Evolutionary conservation across 1,284 basidiomycete genomes (phyloP).

Genomic region (Bothia castanella): DNA sequence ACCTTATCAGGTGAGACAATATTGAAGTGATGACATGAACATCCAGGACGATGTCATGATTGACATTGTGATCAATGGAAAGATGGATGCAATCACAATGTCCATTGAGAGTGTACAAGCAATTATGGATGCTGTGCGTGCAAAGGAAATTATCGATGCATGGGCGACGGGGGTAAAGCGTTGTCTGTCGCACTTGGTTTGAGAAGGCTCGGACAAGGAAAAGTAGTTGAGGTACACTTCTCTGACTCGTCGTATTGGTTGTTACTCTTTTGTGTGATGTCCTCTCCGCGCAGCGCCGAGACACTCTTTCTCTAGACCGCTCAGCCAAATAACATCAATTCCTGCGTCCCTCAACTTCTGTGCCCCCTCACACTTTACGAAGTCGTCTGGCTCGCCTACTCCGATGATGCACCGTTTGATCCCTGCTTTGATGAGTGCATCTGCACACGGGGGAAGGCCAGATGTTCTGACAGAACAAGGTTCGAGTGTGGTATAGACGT

Average conservation of each 20-base stretch:
- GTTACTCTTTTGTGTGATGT: conserved; percentile 27
- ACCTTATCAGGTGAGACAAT: background rate
- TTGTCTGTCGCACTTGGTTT: conserved; percentile 18
- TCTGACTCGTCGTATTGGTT: background rate
- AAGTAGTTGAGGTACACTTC: conserved; percentile 6
- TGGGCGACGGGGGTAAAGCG: conserved; percentile 33
- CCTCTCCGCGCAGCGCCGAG: conserved; percentile 68
- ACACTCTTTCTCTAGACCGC: conserved; percentile 72
- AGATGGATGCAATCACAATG: conserved; percentile 37
- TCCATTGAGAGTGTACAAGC: conserved; percentile 38
- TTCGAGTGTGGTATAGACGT: conserved; percentile 95
- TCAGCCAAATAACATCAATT: conserved; percentile 73
- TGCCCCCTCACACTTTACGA: conserved; percentile 90
- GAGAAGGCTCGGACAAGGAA: background rate
- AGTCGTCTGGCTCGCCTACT: conserved; percentile 91
- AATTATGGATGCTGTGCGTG: conserved; percentile 32
- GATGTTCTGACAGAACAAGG: conserved; percentile 92
- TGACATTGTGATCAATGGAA: conserved; percentile 37
- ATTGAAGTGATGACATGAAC: background rate
- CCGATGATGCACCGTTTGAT: conserved; percentile 85
- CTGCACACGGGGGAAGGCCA: conserved; percentile 82
- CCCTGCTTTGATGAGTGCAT: conserved; percentile 74
- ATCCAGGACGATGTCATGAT: conserved; percentile 43
- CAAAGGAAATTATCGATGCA: conserved; percentile 32
- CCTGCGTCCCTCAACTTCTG: conserved; percentile 71